Percentiles rank a stretch among this genome's conserved stretches.
phyloP scores from a whole-genome alignment of 305 asterid species.

The Fraxinus sp. region DNA sequence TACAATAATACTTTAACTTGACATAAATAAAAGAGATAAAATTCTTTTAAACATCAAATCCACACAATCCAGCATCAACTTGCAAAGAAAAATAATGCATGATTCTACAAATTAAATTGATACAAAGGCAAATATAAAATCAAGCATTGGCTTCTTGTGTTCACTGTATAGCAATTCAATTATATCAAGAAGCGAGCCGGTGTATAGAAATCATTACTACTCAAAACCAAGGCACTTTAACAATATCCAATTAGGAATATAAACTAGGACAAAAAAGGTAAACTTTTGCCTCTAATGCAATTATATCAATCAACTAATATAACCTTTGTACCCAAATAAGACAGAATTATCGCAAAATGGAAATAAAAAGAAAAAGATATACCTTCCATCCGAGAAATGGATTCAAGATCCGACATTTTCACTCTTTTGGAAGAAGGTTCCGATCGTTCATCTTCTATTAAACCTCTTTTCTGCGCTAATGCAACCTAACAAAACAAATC shows the following conservation, averaged over 20 bases:
- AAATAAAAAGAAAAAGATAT: conserved; percentile 16
- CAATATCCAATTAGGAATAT: background rate
- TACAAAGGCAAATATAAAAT: background rate
- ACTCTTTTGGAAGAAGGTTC: conserved; percentile 46
- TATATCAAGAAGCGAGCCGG: background rate
- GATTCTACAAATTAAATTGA: background rate
- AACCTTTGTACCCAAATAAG: background rate
- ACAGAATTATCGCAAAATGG: conserved; percentile 9
- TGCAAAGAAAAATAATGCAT: background rate
- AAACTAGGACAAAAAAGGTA: background rate
- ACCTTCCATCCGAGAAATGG: conserved; percentile 72
- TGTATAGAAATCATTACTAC: background rate
- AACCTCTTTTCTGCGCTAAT: conserved; percentile 54
- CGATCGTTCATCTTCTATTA: conserved; percentile 39
- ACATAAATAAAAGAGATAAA: background rate
- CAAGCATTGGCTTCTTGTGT: background rate
- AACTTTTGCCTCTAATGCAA: background rate
- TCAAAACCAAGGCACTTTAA: background rate
- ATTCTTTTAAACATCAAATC: background rate
- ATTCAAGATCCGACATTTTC: conserved; percentile 68
- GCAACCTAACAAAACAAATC: conserved; percentile 32
- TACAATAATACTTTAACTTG: background rate
- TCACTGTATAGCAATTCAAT: background rate
- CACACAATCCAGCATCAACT: conserved; percentile 4
- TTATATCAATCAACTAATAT: background rate